These are phyloP conservation scores for Lodderomyces theae DNA, from an alignment of 1,139 yeast species.

Conservation along the genomic window DNA sequence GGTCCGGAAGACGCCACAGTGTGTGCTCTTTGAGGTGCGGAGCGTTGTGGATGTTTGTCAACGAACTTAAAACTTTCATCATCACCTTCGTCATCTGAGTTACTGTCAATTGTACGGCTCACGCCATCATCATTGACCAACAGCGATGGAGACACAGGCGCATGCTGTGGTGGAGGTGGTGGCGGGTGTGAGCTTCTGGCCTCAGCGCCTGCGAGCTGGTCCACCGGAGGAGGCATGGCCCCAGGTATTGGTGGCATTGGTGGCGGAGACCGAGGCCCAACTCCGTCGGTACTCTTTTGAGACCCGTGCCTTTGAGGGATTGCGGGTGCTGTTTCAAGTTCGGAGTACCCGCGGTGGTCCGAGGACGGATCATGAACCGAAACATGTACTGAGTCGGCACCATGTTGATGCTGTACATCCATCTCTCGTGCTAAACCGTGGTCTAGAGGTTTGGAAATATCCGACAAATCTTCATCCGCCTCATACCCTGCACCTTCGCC, in stretches of 20 bases:
- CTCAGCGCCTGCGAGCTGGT: no score
- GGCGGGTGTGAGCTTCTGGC: constrained; percentile 1
- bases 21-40: constrained; percentile 13
- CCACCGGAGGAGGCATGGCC: constrained; percentile 9
- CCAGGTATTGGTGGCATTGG: constrained; percentile 13
- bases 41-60: constrained; percentile 4
- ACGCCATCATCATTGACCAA: background rate
- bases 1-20: constrained; percentile 8
- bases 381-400: no score
- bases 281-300: background rate
- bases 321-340: constrained; percentile 1
- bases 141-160: background rate
- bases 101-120: background rate
- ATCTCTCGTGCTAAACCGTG: no score
- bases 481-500: constrained; percentile 42
- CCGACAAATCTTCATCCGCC: constrained; percentile 45
- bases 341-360: background rate
- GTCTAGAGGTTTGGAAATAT: constrained; percentile 20
- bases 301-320: constrained; percentile 11
- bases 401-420: background rate
- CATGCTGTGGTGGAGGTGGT: constrained; percentile 6
- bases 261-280: constrained; percentile 11
- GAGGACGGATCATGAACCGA: no score
- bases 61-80: constrained; percentile 3
- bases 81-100: background rate